phyloP scores from a whole-genome alignment of 108 stramenopile species.

The Nitzschia sp. region DNA sequence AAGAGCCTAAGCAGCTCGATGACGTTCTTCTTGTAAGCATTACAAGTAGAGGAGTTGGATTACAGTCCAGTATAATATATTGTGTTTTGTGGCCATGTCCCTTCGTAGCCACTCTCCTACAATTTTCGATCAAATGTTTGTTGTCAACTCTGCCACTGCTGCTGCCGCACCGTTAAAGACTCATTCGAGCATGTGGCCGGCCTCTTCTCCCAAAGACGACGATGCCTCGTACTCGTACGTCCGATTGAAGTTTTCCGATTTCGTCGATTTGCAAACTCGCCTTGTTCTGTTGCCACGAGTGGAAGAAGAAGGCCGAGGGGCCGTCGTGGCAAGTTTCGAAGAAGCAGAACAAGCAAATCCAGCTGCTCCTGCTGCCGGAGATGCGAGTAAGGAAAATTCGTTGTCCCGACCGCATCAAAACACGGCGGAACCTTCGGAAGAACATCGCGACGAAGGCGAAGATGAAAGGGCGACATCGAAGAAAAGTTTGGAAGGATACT shows the following conservation, averaged over 20 bases:
- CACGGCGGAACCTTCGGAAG: constrained; percentile 6
- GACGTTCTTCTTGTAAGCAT: too few species aligned
- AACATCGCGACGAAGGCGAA: constrained; percentile 2
- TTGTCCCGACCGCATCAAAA: background rate
- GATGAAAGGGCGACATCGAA: background rate
- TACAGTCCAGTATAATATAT: too few species aligned
- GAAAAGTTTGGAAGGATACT: background rate
- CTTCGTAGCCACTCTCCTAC: constrained; percentile 2
- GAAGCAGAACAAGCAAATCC: constrained; percentile 11
- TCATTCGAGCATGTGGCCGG: background rate
- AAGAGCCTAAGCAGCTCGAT: too few species aligned
- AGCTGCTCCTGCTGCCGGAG: background rate
- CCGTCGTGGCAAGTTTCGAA: constrained; percentile 20
- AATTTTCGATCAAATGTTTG: background rate
- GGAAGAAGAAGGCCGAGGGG: constrained; percentile 42
- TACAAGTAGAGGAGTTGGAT: too few species aligned
- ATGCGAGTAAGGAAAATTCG: background rate
- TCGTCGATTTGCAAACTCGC: constrained; percentile 37
- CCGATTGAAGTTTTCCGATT: constrained; percentile 25
- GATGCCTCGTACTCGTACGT: too few species aligned
- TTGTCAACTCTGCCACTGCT: background rate
- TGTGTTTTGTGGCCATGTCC: background rate
- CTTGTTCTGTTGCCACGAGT: constrained; percentile 39
- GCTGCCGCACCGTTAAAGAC: background rate
- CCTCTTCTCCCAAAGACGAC: too few species aligned